Evolutionary conservation across 75 land plant genomes (phyloP), one percentile per base, ranked within the genome.

Genomic region (Pinus tabuliformis): DNA sequence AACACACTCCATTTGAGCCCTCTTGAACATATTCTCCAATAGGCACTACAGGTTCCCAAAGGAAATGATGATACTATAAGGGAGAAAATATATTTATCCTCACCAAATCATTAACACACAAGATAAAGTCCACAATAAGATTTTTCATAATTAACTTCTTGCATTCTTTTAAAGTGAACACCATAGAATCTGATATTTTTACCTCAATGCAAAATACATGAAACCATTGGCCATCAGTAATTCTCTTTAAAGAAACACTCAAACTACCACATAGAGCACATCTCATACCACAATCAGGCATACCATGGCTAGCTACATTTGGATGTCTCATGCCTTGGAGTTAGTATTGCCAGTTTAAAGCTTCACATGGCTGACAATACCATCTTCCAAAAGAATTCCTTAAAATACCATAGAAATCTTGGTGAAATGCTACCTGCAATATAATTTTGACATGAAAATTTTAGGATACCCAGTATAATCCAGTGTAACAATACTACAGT

Each of bases 181-280:
- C 54, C 54, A 49, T 22, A 22, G 18, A 24, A 57, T 21, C 37
- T 45, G 20, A 56, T 6, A 57, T 26, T 49, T 57, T 61, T 82
- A 95, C 98, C 94, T 91, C 95, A 59, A 94, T 95, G 84, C 99
- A 96, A 73, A 94, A 94, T 39, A 91, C 95, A 84, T 96, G 99
- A 39, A 94, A 85, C 99, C 99, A 94, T 16, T 89, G 89, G 28
- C 89, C 97, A 83, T 89, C 86, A 17, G 65, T 75, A 57, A 91
- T 75, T 64, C 87, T 92, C 70, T 93, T 91, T 72, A 96, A 90
- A 70, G 97, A 95, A 77, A 97, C 97, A 65, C 78, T 70, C 26
- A 72, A 75, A n/a, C 89, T 87, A 66, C 90, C 86, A 85, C 99
- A 96, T 26, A 96, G 72, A 59, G 86, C 88, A 88, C 97, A 96